Base-by-base conservation (phyloP, 371 early-diverging fungal genomes). In the Smittium mucronatum region DNA sequence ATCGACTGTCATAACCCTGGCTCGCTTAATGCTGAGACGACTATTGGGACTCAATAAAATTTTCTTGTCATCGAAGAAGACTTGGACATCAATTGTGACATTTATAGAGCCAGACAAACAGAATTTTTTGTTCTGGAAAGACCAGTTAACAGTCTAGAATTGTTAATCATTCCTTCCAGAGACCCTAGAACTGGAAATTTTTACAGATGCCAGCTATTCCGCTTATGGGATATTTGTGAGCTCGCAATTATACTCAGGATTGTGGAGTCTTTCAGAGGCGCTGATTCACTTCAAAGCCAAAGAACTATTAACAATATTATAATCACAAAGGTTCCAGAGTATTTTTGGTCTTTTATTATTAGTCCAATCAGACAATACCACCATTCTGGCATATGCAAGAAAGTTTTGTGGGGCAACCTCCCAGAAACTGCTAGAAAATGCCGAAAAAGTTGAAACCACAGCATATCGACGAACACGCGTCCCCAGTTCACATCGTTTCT, bases 61-160 rank as follows among this genome's bases (percentile, higher is more conserved):
- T 30, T 58, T 21, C 25, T 29, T 69, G 57, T 34, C 15, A 60
- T 2, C 30, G 21, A 1, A 36, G 36, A 57, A 26, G 25, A 25
- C 35, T 59, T n/a, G 35, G 36, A 30, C 35, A 28, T 21, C 32
- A 31, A 57, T 57, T 2, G 36, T 2, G 16, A 30, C 36, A 63
- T 64, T 63, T 34, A 60, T 28, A 8, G 58, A 2, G 36, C 69
- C 5, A 28, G 71, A 2, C 63, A 68, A 2, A 36, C 36, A n/a
- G 60, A 67, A 34, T 35, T 29, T 8, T 60, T 11, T 15, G 30
- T 72, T 28, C 61, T 32, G 65, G 35, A 2, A 17, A 32, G 21
- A 36, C 58, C 60, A 29, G 2, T 63, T 25, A 0, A 8, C 11
- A 61, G 63, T 1, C 34, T 36, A 29, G 68, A 25, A 16, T 0